Conservation (phyloP, 1,284 basidiomycete species). For the Microbotryum lychnidis-dioicae region DNA sequence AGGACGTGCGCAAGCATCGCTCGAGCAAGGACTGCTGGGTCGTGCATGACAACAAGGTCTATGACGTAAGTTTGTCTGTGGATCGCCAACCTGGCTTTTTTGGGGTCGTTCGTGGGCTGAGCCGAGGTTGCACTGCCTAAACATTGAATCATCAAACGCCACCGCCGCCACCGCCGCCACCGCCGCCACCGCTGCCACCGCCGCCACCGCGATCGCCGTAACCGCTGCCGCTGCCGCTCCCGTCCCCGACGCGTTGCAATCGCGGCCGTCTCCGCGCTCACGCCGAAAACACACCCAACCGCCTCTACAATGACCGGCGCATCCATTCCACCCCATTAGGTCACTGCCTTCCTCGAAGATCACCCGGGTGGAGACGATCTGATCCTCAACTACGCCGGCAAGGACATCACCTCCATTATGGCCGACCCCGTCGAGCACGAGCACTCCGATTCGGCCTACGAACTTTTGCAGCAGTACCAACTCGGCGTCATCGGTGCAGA, state of each 20-base stretch:
- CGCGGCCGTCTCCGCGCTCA: neutral
- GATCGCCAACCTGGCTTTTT: neutral
- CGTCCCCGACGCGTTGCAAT: neutral
- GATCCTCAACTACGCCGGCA: slow-evolving; percentile 58
- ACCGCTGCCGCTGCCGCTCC: neutral
- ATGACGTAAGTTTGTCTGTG: slow-evolving; percentile 50
- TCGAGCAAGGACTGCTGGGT: slow-evolving; percentile 62
- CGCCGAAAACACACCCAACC: neutral
- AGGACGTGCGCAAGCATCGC: slow-evolving; percentile 59
- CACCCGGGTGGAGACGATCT: slow-evolving; percentile 81
- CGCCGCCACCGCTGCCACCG: too few species aligned
- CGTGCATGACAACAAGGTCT: slow-evolving; percentile 61
- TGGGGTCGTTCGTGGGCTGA: too few species aligned
- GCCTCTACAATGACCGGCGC: neutral
- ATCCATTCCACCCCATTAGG: slow-evolving; percentile 3
- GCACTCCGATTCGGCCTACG: slow-evolving; percentile 88
- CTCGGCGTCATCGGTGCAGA: slow-evolving; percentile 70
- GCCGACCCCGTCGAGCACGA: slow-evolving; percentile 73
- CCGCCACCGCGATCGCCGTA: neutral
- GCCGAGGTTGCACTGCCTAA: neutral
- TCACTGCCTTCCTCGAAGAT: slow-evolving; percentile 59
- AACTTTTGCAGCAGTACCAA: slow-evolving; percentile 78
- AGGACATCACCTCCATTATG: slow-evolving; percentile 77
- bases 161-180: neutral
- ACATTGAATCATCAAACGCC: too few species aligned